These are phyloP conservation scores for Massariosphaeria phaeospora DNA, from an alignment of 495 filamentous ascomycete species.

Conservation along the genomic window DNA sequence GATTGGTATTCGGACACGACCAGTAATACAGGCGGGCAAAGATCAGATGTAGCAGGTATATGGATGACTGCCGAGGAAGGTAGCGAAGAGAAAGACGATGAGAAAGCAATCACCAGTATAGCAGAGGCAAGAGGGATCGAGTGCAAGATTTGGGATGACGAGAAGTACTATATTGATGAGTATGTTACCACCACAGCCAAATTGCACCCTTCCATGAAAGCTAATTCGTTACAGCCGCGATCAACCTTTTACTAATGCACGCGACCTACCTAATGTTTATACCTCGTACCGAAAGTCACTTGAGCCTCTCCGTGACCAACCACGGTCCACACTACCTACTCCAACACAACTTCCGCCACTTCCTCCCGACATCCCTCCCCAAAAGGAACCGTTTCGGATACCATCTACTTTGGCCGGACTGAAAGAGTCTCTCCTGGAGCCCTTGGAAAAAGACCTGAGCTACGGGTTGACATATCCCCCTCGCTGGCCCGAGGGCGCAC, in stretches of 20 bases:
- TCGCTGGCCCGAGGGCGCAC: conserved; percentile 43
- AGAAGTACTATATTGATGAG: conserved; percentile 72
- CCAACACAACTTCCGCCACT: conserved; percentile 51
- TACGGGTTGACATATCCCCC: conserved; percentile 42
- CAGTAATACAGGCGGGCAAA: not conserved
- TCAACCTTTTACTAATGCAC: conserved; percentile 44
- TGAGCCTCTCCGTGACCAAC: conserved; percentile 58
- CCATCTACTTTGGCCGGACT: conserved; percentile 50
- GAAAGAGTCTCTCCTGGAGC: conserved; percentile 49
- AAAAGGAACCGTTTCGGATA: conserved; percentile 55
- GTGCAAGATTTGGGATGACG: conserved; percentile 60
- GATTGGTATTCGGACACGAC: conserved; percentile 34
- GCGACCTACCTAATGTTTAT: conserved; percentile 62
- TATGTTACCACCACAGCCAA: conserved; percentile 46
- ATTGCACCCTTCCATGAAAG: not conserved
- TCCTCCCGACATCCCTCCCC: conserved; percentile 50
- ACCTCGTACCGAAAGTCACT: conserved; percentile 62
- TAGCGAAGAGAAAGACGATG: conserved; percentile 59
- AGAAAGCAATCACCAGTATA: conserved; percentile 47
- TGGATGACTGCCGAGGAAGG: conserved; percentile 67
- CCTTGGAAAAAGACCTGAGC: conserved; percentile 43
- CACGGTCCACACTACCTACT: conserved; percentile 47
- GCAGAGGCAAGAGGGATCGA: conserved; percentile 48
- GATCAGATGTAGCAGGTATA: conserved; percentile 51
- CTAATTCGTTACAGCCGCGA: conserved; percentile 48